These are phyloP conservation scores for Lagenidium sp. DNA, from an alignment of 352 stramenopile genomes.

Conservation along the genomic window DNA sequence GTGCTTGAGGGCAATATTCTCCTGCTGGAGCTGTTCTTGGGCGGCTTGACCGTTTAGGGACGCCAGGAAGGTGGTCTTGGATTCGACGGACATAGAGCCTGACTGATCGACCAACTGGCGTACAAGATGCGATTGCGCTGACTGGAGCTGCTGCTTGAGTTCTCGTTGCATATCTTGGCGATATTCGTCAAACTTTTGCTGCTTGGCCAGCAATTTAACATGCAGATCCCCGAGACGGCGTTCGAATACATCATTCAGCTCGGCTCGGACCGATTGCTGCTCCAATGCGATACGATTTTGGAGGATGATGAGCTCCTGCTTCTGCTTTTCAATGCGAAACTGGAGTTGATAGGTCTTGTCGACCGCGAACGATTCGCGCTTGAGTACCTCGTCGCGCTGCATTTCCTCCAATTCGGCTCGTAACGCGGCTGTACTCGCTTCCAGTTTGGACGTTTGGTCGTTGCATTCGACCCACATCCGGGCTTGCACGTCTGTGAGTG, in stretches of 20 bases:
- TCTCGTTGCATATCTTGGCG: slow-evolving; percentile 49
- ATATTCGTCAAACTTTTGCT: slow-evolving; percentile 61
- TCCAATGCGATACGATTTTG: slow-evolving; percentile 25
- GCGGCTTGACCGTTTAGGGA: slow-evolving; percentile 33
- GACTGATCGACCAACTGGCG: slow-evolving; percentile 54
- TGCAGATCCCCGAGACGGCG: slow-evolving; percentile 43
- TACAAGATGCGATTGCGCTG: slow-evolving; percentile 39
- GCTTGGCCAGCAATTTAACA: slow-evolving; percentile 33
- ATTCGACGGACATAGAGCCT: slow-evolving; percentile 34
- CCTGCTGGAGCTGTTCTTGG: slow-evolving; percentile 31
- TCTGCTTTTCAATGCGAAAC: slow-evolving; percentile 25
- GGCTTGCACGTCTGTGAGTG: background rate
- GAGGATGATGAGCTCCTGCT: slow-evolving; percentile 17
- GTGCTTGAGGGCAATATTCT: slow-evolving; percentile 62
- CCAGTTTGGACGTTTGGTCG: background rate
- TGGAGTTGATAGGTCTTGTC: slow-evolving; percentile 34
- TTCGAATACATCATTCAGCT: slow-evolving; percentile 47
- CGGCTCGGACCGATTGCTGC: slow-evolving; percentile 25
- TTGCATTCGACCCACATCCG: background rate
- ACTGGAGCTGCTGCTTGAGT: slow-evolving; percentile 42
- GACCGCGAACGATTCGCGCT: slow-evolving; percentile 30
- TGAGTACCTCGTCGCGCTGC: slow-evolving; percentile 19
- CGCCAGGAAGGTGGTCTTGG: slow-evolving; percentile 37
- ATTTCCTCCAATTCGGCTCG: background rate
- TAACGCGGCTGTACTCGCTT: background rate